Percentiles rank a stretch among this genome's conserved stretches.
These are phyloP conservation scores for Phlebiopsis flavidoalba DNA, from an alignment of 768 basidiomycete species.

Conservation along the genomic window DNA sequence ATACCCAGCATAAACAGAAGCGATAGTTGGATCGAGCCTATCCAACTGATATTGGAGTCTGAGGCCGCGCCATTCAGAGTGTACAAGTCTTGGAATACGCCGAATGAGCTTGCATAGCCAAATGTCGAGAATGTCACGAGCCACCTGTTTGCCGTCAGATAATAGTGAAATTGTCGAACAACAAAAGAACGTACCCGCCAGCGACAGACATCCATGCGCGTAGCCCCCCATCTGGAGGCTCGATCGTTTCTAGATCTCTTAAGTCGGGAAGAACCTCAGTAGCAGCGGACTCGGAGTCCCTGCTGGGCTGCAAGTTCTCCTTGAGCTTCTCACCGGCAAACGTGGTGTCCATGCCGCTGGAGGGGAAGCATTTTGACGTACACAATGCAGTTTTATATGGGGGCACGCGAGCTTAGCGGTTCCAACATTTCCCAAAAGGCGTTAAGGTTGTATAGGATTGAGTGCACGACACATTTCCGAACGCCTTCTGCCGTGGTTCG, in stretches of 20 bases:
- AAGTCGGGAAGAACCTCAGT: background rate
- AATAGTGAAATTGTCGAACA: background rate
- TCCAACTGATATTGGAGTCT: constrained; percentile 18
- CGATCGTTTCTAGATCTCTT: too few species aligned
- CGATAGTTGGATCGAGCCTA: constrained; percentile 22
- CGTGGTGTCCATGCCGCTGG: background rate
- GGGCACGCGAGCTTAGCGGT: too few species aligned
- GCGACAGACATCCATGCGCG: constrained; percentile 17
- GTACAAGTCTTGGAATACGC: constrained; percentile 24
- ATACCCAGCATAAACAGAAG: constrained; percentile 20
- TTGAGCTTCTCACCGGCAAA: background rate
- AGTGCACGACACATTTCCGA: too few species aligned
- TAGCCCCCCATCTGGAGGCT: constrained; percentile 13
- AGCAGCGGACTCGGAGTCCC: background rate
- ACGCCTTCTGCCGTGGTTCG: too few species aligned
- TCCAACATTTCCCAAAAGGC: too few species aligned
- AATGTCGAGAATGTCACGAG: constrained; percentile 21
- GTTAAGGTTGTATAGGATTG: too few species aligned
- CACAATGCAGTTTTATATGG: too few species aligned
- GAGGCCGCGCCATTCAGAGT: background rate
- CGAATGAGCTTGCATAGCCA: constrained; percentile 23
- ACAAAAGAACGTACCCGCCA: constrained; percentile 16
- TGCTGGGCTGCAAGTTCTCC: background rate
- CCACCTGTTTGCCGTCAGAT: constrained; percentile 10
- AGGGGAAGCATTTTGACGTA: background rate